Conservation (phyloP, 2,329 filamentous ascomycete genomes). For the Cordyceps fumosorosea region DNA sequence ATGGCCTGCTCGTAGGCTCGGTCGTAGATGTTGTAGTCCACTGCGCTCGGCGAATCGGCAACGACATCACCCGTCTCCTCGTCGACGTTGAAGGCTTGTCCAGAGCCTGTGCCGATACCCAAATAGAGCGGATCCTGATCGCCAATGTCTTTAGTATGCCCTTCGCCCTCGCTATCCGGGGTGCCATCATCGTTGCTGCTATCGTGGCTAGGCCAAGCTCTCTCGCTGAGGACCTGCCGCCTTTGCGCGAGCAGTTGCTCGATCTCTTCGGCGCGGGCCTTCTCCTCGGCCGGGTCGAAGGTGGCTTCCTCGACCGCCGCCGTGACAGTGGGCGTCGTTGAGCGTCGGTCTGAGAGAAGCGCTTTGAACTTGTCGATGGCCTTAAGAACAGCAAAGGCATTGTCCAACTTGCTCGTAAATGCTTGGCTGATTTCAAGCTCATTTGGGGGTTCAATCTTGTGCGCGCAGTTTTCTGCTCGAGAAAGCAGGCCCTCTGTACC, state of each 20-base stretch:
- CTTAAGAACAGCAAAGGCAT: conserved; percentile 83
- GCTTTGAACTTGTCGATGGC: conserved; percentile 85
- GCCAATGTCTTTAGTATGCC: conserved; percentile 50
- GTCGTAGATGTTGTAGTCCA: conserved; percentile 85
- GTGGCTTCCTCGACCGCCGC: conserved; percentile 1
- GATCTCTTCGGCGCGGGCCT: conserved; percentile 41
- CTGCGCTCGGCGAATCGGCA: conserved; percentile 76
- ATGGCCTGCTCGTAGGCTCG: conserved; percentile 73
- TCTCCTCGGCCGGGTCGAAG: conserved; percentile 24
- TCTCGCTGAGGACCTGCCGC: conserved; percentile 33
- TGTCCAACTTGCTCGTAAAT: conserved; percentile 83
- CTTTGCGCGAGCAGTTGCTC: conserved; percentile 42
- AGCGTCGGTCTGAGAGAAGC: conserved; percentile 41
- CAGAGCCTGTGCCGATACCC: conserved; percentile 64
- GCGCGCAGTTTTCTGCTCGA: conserved; percentile 76
- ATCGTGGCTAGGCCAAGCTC: no score
- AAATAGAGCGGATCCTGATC: conserved; percentile 61
- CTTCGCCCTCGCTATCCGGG: conserved; percentile 9
- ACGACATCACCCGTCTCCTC: conserved; percentile 44
- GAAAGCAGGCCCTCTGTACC: conserved; percentile 74
- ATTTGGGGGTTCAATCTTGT: conserved; percentile 75
- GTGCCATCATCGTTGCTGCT: conserved; percentile 19
- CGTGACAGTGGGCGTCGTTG: background rate
- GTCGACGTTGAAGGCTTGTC: conserved; percentile 37
- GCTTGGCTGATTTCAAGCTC: conserved; percentile 85